Conservation (phyloP, 805 yeast species). For the Pichia rugopelliculosa region DNA sequence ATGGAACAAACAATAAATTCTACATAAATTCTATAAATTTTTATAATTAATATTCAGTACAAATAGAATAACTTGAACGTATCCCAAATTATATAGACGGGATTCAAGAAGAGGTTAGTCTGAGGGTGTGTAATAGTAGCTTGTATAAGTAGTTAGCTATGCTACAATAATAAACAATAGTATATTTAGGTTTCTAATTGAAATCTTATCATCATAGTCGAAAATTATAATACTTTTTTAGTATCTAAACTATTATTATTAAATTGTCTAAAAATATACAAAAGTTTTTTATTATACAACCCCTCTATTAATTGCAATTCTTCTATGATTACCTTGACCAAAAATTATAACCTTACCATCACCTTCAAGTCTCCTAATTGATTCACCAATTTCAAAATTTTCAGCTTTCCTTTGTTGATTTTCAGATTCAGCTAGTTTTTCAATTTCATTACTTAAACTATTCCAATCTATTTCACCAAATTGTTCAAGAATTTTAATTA, state of each 20-base stretch:
- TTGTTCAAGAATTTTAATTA: constrained; percentile 45
- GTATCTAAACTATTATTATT: background rate
- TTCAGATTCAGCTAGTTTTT: constrained; percentile 20
- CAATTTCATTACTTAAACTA: constrained; percentile 51
- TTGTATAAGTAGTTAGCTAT: too few relatives aligned
- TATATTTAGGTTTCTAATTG: too few relatives aligned
- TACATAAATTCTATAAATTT: too few relatives aligned
- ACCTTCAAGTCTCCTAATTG: constrained; percentile 56
- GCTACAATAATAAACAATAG: too few relatives aligned
- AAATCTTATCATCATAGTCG: too few relatives aligned
- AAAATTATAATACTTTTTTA: too few relatives aligned
- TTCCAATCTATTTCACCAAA: constrained; percentile 48
- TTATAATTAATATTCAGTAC: too few relatives aligned
- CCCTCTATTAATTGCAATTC: constrained; percentile 33
- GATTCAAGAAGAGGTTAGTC: too few relatives aligned
- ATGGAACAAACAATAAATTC: too few relatives aligned
- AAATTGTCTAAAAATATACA: background rate
- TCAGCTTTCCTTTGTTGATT: constrained; percentile 49
- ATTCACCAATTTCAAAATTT: constrained; percentile 61
- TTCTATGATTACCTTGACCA: constrained; percentile 68
- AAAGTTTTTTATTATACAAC: constrained; percentile 4
- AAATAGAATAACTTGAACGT: too few relatives aligned
- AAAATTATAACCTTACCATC: constrained; percentile 62
- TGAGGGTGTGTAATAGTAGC: too few relatives aligned
- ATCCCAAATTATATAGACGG: too few relatives aligned